These are phyloP conservation scores for Fusarium palustre DNA, from an alignment of 2,329 filamentous ascomycete species.

Conservation along the genomic window DNA sequence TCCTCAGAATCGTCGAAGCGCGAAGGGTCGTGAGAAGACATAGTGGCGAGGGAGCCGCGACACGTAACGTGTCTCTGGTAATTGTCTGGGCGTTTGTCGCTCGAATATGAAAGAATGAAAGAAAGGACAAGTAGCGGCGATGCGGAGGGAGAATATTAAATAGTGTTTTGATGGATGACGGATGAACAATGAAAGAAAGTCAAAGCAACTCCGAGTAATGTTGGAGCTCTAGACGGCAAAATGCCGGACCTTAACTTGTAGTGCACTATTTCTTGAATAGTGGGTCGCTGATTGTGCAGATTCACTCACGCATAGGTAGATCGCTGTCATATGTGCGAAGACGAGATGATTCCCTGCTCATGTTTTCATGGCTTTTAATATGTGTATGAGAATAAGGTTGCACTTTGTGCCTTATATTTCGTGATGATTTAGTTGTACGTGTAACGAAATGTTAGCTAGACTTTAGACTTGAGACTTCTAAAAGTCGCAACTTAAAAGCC, in stretches of 20 bases:
- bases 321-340: too few relatives aligned
- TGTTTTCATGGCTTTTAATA: background rate
- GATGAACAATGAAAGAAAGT: conserved; percentile 28
- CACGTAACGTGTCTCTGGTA: conserved; percentile 32
- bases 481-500: too few relatives aligned
- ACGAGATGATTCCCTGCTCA: too few relatives aligned
- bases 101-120: conserved; percentile 12
- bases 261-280: conserved; percentile 15
- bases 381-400: too few relatives aligned
- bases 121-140: conserved; percentile 9
- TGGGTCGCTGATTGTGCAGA: conserved; percentile 18
- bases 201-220: conserved; percentile 20
- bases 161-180: conserved; percentile 37
- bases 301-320: background rate
- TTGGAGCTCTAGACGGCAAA: conserved; percentile 40
- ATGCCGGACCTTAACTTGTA: conserved; percentile 33
- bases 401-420: too few relatives aligned
- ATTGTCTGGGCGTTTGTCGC: background rate
- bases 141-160: conserved; percentile 18
- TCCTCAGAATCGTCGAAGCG: conserved; percentile 75
- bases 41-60: conserved; percentile 44
- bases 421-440: too few relatives aligned
- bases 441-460: too few relatives aligned
- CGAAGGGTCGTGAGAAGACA: conserved; percentile 62
- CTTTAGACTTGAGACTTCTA: too few relatives aligned